Conservation (phyloP, 257 asterid genomes). For the Solanum piurae region DNA sequence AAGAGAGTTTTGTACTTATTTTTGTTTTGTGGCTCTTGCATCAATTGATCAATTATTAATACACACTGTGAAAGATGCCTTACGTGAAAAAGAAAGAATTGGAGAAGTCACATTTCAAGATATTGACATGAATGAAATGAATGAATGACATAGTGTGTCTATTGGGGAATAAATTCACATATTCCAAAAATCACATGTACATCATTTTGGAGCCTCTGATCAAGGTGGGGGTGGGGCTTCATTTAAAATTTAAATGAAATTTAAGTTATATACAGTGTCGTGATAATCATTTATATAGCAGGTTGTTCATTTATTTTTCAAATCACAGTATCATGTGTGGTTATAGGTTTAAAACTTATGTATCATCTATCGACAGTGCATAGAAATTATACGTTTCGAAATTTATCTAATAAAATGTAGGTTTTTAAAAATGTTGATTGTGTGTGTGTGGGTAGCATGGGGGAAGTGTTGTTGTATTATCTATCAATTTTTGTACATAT, state of each 20-base stretch:
- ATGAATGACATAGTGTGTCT: not conserved
- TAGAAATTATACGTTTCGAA: not conserved
- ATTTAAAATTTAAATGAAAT: too few species aligned
- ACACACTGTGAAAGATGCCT: constrained; percentile 3
- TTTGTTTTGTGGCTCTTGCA: not conserved
- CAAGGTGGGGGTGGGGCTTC: not conserved
- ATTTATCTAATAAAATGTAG: not conserved
- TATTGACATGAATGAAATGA: not conserved
- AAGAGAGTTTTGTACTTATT: not conserved
- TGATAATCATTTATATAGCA: too few species aligned
- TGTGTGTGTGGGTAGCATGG: not conserved
- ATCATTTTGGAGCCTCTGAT: not conserved
- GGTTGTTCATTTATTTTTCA: too few species aligned
- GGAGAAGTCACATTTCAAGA: not conserved
- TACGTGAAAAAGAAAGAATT: not conserved
- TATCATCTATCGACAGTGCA: too few species aligned
- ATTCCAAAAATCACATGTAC: constrained; percentile 3
- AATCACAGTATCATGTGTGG: too few species aligned
- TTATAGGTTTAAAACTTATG: too few species aligned
- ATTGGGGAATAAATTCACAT: not conserved
- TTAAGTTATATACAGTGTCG: too few species aligned
- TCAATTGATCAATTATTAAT: not conserved
- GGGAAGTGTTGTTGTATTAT: not conserved
- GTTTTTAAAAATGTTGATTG: not conserved
- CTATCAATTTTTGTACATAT: not conserved